phyloP scores from a whole-genome alignment of 768 basidiomycete genomes.

The Cubamyces lactineus region DNA sequence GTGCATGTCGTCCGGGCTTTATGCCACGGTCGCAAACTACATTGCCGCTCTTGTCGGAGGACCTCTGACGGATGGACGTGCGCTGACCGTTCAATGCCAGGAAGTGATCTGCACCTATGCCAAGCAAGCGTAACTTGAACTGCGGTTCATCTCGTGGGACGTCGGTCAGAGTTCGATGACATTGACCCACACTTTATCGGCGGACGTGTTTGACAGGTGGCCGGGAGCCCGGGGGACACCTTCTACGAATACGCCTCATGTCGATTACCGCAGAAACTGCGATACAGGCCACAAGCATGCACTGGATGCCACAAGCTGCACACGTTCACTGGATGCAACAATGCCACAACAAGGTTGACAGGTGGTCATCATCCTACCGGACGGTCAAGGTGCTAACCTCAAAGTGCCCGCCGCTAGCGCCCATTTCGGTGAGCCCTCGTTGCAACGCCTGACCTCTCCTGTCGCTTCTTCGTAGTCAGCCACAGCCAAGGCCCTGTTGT shows the following conservation, averaged over 20 bases:
- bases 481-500: neutral
- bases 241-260: constrained; percentile 13
- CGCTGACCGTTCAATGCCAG: neutral
- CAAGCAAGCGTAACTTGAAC: constrained; percentile 1
- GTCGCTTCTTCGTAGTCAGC: neutral
- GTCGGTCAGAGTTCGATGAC: neutral
- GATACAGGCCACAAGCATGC: constrained; percentile 14
- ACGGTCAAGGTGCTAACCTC: neutral
- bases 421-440: neutral
- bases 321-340: constrained; percentile 1
- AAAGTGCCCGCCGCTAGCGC: neutral
- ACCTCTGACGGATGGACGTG: neutral
- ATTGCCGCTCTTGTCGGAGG: neutral
- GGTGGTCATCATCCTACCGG: constrained; percentile 4
- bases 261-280: constrained; percentile 12
- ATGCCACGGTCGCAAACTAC: neutral
- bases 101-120: constrained; percentile 3
- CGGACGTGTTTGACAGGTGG: constrained; percentile 11
- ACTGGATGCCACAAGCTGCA: constrained; percentile 10
- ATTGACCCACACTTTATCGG: neutral
- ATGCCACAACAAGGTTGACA: neutral
- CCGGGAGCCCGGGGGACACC: constrained; percentile 10
- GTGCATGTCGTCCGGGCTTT: neutral
- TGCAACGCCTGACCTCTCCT: neutral
- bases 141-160: constrained; percentile 1